Percentiles rank a stretch among this genome's conserved stretches.
Evolutionary conservation across 768 basidiomycete species (phyloP).

Genomic region (Suillus plorans): DNA sequence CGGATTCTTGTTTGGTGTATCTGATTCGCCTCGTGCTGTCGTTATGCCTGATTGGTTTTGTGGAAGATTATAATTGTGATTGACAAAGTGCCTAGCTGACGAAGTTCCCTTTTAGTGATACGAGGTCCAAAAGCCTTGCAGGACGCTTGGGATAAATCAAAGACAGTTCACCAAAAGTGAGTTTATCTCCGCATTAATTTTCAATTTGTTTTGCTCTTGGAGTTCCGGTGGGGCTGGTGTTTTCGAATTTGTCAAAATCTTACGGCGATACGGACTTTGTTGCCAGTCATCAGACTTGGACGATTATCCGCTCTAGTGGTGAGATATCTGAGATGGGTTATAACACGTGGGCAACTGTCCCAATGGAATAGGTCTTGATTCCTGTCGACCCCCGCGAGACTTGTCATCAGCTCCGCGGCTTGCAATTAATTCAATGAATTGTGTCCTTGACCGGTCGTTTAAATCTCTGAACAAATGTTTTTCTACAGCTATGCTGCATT

Average conservation of each 20-base stretch:
- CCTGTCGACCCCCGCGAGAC: not conserved
- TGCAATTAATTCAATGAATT: slow-evolving; percentile 6
- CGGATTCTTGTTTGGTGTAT: not conserved
- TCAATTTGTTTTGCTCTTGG: too few relatives aligned
- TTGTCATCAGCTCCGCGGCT: not conserved
- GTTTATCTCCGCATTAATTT: slow-evolving; percentile 22
- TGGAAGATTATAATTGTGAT: not conserved
- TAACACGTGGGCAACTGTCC: not conserved
- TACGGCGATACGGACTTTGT: not conserved
- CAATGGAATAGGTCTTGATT: not conserved
- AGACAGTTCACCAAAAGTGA: slow-evolving; percentile 92
- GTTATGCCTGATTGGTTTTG: slow-evolving; percentile 8
- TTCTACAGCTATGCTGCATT: slow-evolving; percentile 67
- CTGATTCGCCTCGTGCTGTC: not conserved
- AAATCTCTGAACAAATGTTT: not conserved
- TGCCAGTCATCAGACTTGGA: not conserved
- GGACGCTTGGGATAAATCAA: slow-evolving; percentile 82
- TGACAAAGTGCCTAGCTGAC: not conserved
- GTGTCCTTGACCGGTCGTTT: not conserved
- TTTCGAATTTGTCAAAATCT: not conserved
- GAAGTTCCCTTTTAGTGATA: slow-evolving; percentile 50
- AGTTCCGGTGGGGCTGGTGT: not conserved
- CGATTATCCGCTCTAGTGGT: not conserved
- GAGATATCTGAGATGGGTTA: not conserved
- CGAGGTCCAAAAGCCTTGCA: slow-evolving; percentile 80